Evolutionary conservation across 257 asterid species (phyloP).

Genomic region (Anisodus acutangulus): DNA sequence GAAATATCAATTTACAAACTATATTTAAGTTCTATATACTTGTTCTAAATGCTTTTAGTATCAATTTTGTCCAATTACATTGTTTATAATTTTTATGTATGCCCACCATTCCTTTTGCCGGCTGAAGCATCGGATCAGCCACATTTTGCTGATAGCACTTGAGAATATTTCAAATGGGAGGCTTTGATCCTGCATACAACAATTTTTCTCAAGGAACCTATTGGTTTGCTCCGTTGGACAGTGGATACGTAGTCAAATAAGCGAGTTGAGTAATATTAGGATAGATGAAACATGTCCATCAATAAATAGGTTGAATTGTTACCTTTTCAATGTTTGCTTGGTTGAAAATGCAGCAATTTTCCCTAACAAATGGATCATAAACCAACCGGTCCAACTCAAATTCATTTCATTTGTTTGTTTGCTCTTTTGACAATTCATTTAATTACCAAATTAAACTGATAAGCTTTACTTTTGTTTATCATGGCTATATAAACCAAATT

Average conservation of each 20-base stretch:
- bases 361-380: too few species aligned
- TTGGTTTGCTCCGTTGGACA: background rate
- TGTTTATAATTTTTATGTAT: background rate
- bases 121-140: background rate
- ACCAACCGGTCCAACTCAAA: background rate
- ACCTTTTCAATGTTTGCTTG: background rate
- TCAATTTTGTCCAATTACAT: background rate
- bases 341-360: background rate
- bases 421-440: background rate
- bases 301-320: background rate
- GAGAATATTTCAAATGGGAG: background rate
- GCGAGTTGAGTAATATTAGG: background rate
- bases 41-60: background rate
- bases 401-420: background rate
- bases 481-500: background rate
- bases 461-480: background rate
- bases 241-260: background rate
- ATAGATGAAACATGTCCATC: background rate
- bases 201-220: background rate
- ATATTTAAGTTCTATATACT: background rate
- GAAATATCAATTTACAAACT: constrained; percentile 6
- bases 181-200: background rate
- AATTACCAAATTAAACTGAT: background rate
- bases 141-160: background rate
- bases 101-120: background rate